phyloP scores from a whole-genome alignment of 140 eudicot species.

The Anethum foeniculum region DNA sequence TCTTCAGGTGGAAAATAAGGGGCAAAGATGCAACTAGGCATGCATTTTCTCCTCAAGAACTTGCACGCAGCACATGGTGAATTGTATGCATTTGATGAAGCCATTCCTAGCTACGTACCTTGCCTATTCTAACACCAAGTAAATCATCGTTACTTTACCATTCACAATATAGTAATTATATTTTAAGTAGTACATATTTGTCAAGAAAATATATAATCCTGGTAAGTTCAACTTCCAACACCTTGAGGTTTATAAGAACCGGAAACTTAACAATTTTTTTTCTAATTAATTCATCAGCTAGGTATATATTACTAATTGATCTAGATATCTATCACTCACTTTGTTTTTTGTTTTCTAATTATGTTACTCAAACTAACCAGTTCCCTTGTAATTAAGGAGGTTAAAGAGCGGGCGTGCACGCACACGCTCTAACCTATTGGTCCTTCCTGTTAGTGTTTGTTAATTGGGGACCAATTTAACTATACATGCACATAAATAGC shows the following conservation, averaged over 20 bases:
- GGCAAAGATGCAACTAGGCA: slow-evolving; percentile 86
- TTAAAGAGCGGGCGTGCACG: not conserved
- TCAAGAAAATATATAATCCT: too few species aligned
- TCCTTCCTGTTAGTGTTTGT: not conserved
- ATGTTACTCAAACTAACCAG: too few species aligned
- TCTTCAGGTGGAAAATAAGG: slow-evolving; percentile 94
- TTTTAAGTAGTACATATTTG: not conserved
- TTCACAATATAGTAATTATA: not conserved
- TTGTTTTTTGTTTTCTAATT: not conserved
- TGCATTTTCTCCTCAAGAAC: slow-evolving; percentile 80
- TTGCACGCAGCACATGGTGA: slow-evolving; percentile 99
- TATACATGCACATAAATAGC: too few species aligned
- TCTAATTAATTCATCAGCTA: not conserved
- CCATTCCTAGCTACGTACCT: slow-evolving; percentile 22
- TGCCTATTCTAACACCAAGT: slow-evolving; percentile 8
- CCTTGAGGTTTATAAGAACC: too few species aligned
- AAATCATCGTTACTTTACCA: not conserved
- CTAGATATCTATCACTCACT: not conserved
- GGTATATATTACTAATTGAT: not conserved
- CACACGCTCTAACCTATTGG: not conserved
- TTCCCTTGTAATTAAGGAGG: not conserved
- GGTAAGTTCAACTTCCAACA: too few species aligned
- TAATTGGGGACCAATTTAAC: not conserved
- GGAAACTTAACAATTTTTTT: too few species aligned
- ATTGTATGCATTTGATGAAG: slow-evolving; percentile 73